Conservation (phyloP, 179 eudicot species). For the Beta lomatogona region DNA sequence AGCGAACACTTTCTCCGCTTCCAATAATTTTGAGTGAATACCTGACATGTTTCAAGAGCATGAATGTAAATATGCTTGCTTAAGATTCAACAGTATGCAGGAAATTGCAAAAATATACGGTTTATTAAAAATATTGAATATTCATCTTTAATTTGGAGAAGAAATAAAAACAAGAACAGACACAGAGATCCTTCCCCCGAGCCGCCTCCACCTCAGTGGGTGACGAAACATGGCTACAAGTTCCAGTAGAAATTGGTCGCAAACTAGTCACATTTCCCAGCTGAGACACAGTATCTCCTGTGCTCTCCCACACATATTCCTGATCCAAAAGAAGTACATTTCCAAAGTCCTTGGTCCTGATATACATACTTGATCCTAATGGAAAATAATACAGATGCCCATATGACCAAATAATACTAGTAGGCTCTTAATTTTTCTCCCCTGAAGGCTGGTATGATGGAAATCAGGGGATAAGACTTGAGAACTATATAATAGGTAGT, state of each 20-base stretch:
- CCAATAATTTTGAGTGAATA: slow-evolving; percentile 64
- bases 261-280: background rate
- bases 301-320: background rate
- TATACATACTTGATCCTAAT: too few relatives aligned
- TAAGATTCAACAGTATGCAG: background rate
- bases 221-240: background rate
- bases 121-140: background rate
- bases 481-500: too few relatives aligned
- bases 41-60: slow-evolving; percentile 38
- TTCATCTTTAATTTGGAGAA: background rate
- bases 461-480: background rate
- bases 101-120: background rate
- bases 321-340: background rate
- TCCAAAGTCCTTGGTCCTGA: background rate
- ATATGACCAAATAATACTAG: background rate
- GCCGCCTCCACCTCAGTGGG: background rate
- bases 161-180: background rate
- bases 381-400: too few relatives aligned
- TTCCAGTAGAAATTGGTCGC: background rate
- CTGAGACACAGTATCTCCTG: background rate
- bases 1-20: slow-evolving; percentile 68
- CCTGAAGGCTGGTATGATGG: background rate
- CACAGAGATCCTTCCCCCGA: background rate
- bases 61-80: background rate
- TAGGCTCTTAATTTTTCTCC: background rate